phyloP scores from a whole-genome alignment of 345 rosid genomes.

The Eucalyptus pauciflora region DNA sequence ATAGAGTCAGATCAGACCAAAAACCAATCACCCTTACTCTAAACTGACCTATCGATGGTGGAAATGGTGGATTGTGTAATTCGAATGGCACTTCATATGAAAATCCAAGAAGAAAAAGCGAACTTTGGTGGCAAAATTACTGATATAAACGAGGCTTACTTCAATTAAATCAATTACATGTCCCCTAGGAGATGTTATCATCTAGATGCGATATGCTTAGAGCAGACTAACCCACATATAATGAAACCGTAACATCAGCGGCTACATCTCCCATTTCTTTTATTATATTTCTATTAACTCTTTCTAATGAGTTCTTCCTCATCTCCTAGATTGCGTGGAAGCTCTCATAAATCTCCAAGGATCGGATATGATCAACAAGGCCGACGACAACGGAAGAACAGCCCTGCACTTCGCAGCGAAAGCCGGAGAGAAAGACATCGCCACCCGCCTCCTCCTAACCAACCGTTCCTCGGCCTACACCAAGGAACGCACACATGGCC shows the following conservation, averaged over 20 bases:
- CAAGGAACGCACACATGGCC: not conserved
- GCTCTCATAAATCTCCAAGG: not conserved
- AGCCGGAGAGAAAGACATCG: not conserved
- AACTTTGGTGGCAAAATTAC: not conserved
- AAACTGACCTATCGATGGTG: not conserved
- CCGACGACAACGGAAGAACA: not conserved
- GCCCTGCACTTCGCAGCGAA: not conserved
- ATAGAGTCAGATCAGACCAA: rapidly evolving
- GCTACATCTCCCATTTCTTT: not conserved
- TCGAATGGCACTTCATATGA: not conserved
- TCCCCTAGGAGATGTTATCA: not conserved
- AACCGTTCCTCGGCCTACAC: not conserved
- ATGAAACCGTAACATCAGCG: not conserved
- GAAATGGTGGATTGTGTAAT: not conserved
- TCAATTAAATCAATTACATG: not conserved
- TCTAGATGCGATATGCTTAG: not conserved
- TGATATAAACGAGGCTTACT: not conserved
- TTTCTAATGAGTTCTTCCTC: not conserved
- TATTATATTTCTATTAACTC: not conserved
- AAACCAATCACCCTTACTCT: not conserved
- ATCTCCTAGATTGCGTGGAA: not conserved
- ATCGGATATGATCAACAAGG: not conserved
- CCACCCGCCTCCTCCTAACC: not conserved
- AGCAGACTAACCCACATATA: not conserved
- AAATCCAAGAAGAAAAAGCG: not conserved